Evolutionary conservation across 2,329 filamentous ascomycete species (phyloP), one percentile per base, ranked within the genome.

Genomic region (Furcasterigmium sp.): DNA sequence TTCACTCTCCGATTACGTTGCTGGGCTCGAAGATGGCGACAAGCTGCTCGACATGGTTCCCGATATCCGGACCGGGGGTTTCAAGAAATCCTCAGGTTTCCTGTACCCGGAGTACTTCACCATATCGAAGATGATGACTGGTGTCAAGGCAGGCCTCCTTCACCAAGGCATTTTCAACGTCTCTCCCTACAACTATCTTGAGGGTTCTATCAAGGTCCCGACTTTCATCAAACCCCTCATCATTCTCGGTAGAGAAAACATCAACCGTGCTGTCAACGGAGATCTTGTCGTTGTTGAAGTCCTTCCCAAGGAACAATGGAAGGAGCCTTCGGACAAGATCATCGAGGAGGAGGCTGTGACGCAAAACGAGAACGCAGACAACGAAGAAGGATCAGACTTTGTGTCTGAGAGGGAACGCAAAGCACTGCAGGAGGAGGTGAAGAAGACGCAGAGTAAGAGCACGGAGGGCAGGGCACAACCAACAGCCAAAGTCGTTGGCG

Each of bases 151-250:
- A 41, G 90, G 91, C 5, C 82, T 89, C 42, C 70, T 98, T 55
- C 93, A 98, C 61, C 91, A 98, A 65, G 93, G 93, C 7, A 84
- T 87, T 19, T 98, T 96, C 70, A 95, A 91, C 58, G 89, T 97
- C 21, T 97, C 93, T 8, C 88, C 89, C 1, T 98, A 97, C 73
- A 98, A 98, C 68, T 98, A 97, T 56, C 75, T 98, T 10, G 93
- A 98, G 63, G 93, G 89, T 2, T 90, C 89, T 1, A 86, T 97
- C 49, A 85, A 91, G 55, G 90, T 95, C 1, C 82, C 91, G 1
- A 82, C 91, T 5, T 98, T 98, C 56, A 85, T 93, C 46, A 94
- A 93, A 56, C 78, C 90, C 2, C 77, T 98, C 23, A 74, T 98
- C 14, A 78, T 98, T 37, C 75, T 97, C 14, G 93, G 93, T 11